A percentile compares a stretch with the other conserved stretches of the same genome.
These are phyloP conservation scores for Phoenix dactylifera DNA, from an alignment of 176 grass and related monocot genomes.

Conservation along the genomic window DNA sequence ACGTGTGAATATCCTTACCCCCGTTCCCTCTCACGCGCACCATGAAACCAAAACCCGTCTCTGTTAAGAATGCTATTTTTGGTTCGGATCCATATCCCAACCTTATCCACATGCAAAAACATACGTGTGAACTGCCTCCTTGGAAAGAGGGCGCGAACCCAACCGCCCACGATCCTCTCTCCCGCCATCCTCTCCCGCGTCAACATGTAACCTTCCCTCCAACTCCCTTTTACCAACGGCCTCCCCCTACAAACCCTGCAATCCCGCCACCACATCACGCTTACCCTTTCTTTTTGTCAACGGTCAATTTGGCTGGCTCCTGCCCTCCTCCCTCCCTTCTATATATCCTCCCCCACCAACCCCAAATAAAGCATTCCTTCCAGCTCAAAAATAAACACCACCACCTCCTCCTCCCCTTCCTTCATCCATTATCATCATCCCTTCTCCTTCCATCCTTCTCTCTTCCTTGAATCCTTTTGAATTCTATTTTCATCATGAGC, in stretches of 20 bases:
- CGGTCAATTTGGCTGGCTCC: constrained; percentile 1
- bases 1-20: no score
- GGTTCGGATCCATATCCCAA: no score
- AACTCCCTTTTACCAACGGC: neutral
- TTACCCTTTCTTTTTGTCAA: constrained; percentile 1
- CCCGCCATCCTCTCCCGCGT: neutral
- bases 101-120: no score
- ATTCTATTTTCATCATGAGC: constrained; percentile 20
- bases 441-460: constrained; percentile 15
- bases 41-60: no score
- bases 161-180: no score
- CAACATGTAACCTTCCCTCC: neutral
- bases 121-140: no score
- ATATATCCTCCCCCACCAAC: neutral
- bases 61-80: no score
- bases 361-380: no score
- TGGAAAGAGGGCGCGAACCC: no score
- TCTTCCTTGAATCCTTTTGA: neutral
- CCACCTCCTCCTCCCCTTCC: constrained; percentile 19
- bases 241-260: neutral
- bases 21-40: no score
- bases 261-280: neutral
- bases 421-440: constrained; percentile 10
- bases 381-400: neutral
- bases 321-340: neutral